Percentiles rank a stretch among this genome's conserved stretches.
phyloP scores from a whole-genome alignment of 2,329 filamentous ascomycete genomes.

The Verticillium alfalfae region DNA sequence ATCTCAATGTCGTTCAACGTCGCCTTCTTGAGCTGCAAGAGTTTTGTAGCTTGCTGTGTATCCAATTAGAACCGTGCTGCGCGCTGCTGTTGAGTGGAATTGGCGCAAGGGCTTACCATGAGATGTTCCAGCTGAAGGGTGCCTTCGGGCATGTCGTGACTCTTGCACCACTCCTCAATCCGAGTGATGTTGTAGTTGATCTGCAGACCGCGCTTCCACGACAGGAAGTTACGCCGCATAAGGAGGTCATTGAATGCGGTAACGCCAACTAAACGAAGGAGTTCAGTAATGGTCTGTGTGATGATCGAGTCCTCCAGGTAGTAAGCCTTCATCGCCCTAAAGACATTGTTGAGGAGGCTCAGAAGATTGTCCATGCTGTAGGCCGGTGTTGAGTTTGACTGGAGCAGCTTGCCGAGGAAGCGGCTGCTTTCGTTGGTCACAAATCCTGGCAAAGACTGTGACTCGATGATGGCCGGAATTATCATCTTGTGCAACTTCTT shows the following conservation, averaged over 20 bases:
- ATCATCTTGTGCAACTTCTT: slow-evolving; percentile 99
- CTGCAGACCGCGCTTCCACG: slow-evolving; percentile 97
- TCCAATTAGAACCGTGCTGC: slow-evolving; percentile 9
- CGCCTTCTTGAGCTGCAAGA: slow-evolving; percentile 97
- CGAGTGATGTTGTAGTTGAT: slow-evolving; percentile 99
- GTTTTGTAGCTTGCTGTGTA: slow-evolving; percentile 85
- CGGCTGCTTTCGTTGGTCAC: slow-evolving; percentile 98
- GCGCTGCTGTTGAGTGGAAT: background rate
- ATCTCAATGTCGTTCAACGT: slow-evolving; percentile 99
- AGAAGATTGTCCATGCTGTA: slow-evolving; percentile 99
- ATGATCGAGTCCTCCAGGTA: slow-evolving; percentile 96
- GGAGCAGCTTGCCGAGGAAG: slow-evolving; percentile 94
- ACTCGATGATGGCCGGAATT: slow-evolving; percentile 97
- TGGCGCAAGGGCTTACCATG: slow-evolving; percentile 59
- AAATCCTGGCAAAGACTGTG: slow-evolving; percentile 94
- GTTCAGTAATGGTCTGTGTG: slow-evolving; percentile 89
- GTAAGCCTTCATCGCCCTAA: slow-evolving; percentile 98
- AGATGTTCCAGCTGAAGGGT: slow-evolving; percentile 96
- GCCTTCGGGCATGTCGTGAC: slow-evolving; percentile 98
- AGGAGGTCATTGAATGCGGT: slow-evolving; percentile 97
- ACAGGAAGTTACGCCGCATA: slow-evolving; percentile 97
- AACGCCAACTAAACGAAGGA: slow-evolving; percentile 87
- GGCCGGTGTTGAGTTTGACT: slow-evolving; percentile 84
- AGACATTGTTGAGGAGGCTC: slow-evolving; percentile 92
- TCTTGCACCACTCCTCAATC: slow-evolving; percentile 99